Evolutionary conservation across 495 filamentous ascomycete species (phyloP).

Genomic region (Daldinia loculata): DNA sequence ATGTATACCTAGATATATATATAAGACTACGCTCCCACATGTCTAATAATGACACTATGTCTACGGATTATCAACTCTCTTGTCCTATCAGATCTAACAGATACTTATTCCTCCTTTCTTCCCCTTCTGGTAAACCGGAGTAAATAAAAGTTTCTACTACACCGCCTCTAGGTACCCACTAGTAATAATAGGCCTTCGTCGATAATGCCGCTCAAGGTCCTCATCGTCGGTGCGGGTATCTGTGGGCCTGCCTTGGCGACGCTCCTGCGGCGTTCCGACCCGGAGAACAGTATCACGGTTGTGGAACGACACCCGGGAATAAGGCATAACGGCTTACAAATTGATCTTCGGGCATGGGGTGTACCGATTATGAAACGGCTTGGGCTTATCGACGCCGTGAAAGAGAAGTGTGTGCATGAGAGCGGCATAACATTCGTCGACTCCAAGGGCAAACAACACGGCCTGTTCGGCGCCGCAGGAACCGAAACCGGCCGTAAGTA

Average conservation of each 20-base stretch:
- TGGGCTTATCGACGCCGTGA: conserved; percentile 55
- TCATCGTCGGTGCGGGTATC: conserved; percentile 90
- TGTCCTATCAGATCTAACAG: background rate
- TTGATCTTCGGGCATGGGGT: conserved; percentile 59
- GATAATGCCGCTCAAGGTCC: conserved; percentile 63
- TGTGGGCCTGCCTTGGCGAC: conserved; percentile 80
- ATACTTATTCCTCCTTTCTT: background rate
- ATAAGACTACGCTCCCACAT: background rate
- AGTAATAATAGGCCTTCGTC: background rate
- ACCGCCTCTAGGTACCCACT: background rate
- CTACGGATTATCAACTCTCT: background rate
- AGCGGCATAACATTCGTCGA: conserved; percentile 54
- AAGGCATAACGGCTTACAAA: conserved; percentile 55
- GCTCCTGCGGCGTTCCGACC: conserved; percentile 49
- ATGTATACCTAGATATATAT: background rate
- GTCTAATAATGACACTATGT: background rate
- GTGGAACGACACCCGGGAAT: conserved; percentile 58
- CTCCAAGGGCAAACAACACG: conserved; percentile 47
- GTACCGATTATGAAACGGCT: conserved; percentile 60
- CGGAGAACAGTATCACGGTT: conserved; percentile 58
- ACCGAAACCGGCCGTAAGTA: conserved; percentile 45
- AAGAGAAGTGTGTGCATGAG: conserved; percentile 47
- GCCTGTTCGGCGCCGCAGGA: conserved; percentile 48
- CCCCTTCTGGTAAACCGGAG: background rate
- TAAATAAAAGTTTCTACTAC: background rate